These are phyloP conservation scores for Zanthoxylum bungeanum DNA, from an alignment of 345 rosid species.

Conservation along the genomic window DNA sequence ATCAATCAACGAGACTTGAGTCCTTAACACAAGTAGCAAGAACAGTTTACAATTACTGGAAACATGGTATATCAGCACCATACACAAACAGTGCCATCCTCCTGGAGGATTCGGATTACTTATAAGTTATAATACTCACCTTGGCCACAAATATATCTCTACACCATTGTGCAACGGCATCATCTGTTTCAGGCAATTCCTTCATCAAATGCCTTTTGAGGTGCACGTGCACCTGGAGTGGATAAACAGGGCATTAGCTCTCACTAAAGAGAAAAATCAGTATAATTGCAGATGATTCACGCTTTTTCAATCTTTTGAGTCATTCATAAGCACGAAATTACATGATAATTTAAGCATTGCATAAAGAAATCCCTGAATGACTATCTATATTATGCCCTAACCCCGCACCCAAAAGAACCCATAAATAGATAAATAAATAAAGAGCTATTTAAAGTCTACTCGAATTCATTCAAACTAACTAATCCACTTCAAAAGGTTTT, in stretches of 20 bases:
- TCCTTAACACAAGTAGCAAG: neutral
- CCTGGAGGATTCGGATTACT: neutral
- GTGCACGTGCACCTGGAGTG: constrained; percentile 75
- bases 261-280: constrained; percentile 1
- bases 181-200: constrained; percentile 85
- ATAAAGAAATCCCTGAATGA: neutral
- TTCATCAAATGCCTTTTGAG: constrained; percentile 71
- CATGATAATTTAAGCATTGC: neutral
- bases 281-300: neutral
- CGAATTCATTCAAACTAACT: no score
- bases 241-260: constrained; percentile 10
- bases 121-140: constrained; percentile 44
- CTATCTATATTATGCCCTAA: neutral
- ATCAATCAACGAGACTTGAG: constrained; percentile 15
- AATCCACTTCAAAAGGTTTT: no score
- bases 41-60: neutral
- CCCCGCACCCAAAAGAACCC: neutral
- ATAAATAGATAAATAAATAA: no score
- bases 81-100: neutral
- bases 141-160: constrained; percentile 78
- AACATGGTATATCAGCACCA: neutral
- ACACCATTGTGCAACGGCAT: constrained; percentile 93
- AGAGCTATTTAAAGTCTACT: neutral
- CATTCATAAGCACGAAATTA: neutral
- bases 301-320: neutral